Evolutionary conservation across 495 filamentous ascomycete genomes (phyloP).

Genomic region (Clohesyomyces aquaticus): DNA sequence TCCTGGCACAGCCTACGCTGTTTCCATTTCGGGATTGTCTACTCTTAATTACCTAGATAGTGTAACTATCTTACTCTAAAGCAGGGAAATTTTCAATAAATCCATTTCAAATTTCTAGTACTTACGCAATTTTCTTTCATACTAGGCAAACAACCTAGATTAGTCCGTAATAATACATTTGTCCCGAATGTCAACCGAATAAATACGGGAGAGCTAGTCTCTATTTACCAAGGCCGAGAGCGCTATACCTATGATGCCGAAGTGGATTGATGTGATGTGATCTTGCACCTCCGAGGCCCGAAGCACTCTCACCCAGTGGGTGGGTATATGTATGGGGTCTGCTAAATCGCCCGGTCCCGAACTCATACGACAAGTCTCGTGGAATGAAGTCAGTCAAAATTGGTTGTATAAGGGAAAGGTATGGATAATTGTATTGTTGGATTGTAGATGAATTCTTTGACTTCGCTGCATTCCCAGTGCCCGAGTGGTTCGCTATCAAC

Average conservation of each 20-base stretch:
- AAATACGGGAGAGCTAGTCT: background rate
- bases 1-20: no score
- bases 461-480: constrained; percentile 52
- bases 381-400: constrained; percentile 50
- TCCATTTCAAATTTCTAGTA: no score
- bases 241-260: background rate
- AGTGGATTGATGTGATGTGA: background rate
- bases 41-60: no score
- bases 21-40: no score
- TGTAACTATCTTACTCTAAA: no score
- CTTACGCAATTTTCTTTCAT: constrained; percentile 10
- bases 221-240: constrained; percentile 10
- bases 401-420: constrained; percentile 54
- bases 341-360: constrained; percentile 57
- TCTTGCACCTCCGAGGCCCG: no score
- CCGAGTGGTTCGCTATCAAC: constrained; percentile 49
- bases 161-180: background rate
- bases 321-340: constrained; percentile 77
- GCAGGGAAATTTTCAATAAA: constrained; percentile 1
- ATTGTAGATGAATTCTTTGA: constrained; percentile 52
- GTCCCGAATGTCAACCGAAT: background rate
- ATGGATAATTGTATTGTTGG: no score
- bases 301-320: no score
- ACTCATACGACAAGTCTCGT: constrained; percentile 51
- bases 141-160: constrained; percentile 12